phyloP scores from a whole-genome alignment of 441 rosid species.

The Croton laevigatus region DNA sequence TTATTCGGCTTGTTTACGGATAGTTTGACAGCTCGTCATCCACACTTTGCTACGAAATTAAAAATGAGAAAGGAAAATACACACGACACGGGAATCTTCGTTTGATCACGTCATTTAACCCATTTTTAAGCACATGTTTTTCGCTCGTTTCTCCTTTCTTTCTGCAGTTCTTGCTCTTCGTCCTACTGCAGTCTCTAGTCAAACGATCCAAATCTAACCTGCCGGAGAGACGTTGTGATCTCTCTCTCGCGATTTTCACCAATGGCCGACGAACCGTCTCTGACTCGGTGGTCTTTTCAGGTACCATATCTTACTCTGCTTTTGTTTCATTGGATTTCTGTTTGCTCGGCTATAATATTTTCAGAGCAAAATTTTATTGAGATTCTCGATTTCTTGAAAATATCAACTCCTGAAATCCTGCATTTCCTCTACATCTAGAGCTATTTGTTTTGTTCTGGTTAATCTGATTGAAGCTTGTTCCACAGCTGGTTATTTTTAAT shows the following conservation, averaged over 20 bases:
- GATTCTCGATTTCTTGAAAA: not conserved
- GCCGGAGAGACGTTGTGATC: not conserved
- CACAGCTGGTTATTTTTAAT: too few relatives aligned
- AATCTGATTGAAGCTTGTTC: constrained; percentile 1
- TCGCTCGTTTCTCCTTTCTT: not conserved
- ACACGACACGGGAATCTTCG: too few relatives aligned
- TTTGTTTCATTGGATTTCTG: not conserved
- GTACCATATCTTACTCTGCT: constrained; percentile 28
- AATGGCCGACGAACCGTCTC: constrained; percentile 74
- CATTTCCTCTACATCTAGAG: not conserved
- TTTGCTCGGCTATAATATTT: constrained; percentile 11
- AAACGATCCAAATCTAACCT: not conserved
- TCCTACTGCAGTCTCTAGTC: not conserved
- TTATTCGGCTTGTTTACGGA: too few relatives aligned
- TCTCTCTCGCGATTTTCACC: not conserved
- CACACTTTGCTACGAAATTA: not conserved
- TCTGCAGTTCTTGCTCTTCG: not conserved
- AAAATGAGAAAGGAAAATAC: not conserved
- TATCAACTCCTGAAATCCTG: not conserved
- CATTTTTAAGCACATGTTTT: not conserved
- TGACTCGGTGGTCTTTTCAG: constrained; percentile 88
- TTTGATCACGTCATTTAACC: not conserved
- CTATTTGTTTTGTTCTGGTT: not conserved
- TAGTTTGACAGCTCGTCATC: too few relatives aligned
- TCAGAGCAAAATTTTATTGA: too few relatives aligned